Evolutionary conservation across 2,329 filamentous ascomycete genomes (phyloP).

Genomic region (Penicillium crustosum): DNA sequence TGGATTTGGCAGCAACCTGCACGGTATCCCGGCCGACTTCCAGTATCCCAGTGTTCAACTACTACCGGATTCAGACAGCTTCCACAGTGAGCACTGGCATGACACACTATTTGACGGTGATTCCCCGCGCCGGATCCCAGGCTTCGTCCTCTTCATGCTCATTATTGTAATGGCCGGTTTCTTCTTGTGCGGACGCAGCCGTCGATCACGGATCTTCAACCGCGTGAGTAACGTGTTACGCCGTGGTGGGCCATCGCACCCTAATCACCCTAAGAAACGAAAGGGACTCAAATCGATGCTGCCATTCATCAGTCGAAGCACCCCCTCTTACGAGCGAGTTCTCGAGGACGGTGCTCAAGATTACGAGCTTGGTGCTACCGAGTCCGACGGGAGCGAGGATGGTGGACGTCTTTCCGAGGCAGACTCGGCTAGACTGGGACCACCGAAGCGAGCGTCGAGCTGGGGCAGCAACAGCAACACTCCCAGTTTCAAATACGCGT

Average conservation of each 20-base stretch:
- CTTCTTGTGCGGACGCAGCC: constrained; percentile 76
- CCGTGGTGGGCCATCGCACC: constrained; percentile 33
- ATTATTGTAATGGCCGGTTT: constrained; percentile 69
- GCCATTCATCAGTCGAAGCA: constrained; percentile 36
- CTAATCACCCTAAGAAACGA: constrained; percentile 41
- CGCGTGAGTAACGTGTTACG: constrained; percentile 48
- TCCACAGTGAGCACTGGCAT: constrained; percentile 56
- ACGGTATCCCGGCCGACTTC: constrained; percentile 70
- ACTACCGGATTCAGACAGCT: constrained; percentile 33
- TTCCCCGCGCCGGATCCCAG: constrained; percentile 67
- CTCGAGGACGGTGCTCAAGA: constrained; percentile 74
- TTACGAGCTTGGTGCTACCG: constrained; percentile 73
- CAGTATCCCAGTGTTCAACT: constrained; percentile 63
- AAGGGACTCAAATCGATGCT: constrained; percentile 65
- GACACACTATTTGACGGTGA: constrained; percentile 64
- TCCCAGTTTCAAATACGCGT: constrained; percentile 38
- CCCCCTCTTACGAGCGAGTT: constrained; percentile 73
- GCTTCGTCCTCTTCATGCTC: constrained; percentile 74
- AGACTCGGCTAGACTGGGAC: constrained; percentile 56
- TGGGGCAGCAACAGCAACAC: constrained; percentile 34
- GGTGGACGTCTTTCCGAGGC: constrained; percentile 63
- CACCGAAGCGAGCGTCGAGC: constrained; percentile 45
- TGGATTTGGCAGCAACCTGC: constrained; percentile 86
- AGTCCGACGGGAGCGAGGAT: constrained; percentile 54
- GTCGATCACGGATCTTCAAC: constrained; percentile 62